phyloP scores from a whole-genome alignment of 805 yeast genomes.

The Tetrapisispora taiwanensis region DNA sequence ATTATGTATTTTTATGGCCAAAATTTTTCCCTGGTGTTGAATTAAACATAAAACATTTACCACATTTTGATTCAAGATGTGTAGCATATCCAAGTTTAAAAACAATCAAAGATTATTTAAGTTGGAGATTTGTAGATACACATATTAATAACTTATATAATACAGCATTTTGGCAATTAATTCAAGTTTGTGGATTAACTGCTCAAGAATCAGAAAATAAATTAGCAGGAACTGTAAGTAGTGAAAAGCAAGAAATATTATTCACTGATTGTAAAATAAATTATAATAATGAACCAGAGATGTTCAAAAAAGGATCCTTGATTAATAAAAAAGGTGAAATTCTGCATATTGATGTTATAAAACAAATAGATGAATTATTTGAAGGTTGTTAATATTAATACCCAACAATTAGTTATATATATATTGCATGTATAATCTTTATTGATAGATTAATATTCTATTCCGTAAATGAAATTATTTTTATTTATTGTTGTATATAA shows the following conservation, averaged over 20 bases:
- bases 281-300: slow-evolving; percentile 83
- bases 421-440: not conserved
- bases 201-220: slow-evolving; percentile 73
- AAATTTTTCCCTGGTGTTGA: slow-evolving; percentile 42
- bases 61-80: slow-evolving; percentile 87
- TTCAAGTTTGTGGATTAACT: slow-evolving; percentile 54
- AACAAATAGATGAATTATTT: slow-evolving; percentile 30
- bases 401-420: too few species aligned
- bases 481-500: too few species aligned
- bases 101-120: slow-evolving; percentile 65
- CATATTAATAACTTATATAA: slow-evolving; percentile 93
- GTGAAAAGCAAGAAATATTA: slow-evolving; percentile 82
- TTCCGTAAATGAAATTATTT: too few species aligned
- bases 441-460: too few species aligned
- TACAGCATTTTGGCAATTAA: slow-evolving; percentile 85
- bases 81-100: slow-evolving; percentile 65
- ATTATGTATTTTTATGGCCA: slow-evolving; percentile 62
- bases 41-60: slow-evolving; percentile 46
- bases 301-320: slow-evolving; percentile 68
- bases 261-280: slow-evolving; percentile 72
- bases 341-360: slow-evolving; percentile 33
- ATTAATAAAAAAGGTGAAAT: slow-evolving; percentile 46
- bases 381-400: slow-evolving; percentile 18
- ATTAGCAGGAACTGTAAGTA: slow-evolving; percentile 66
- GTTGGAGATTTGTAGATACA: slow-evolving; percentile 95